These are phyloP conservation scores for Candida ovalis DNA, from an alignment of 805 yeast species.

Conservation along the genomic window DNA sequence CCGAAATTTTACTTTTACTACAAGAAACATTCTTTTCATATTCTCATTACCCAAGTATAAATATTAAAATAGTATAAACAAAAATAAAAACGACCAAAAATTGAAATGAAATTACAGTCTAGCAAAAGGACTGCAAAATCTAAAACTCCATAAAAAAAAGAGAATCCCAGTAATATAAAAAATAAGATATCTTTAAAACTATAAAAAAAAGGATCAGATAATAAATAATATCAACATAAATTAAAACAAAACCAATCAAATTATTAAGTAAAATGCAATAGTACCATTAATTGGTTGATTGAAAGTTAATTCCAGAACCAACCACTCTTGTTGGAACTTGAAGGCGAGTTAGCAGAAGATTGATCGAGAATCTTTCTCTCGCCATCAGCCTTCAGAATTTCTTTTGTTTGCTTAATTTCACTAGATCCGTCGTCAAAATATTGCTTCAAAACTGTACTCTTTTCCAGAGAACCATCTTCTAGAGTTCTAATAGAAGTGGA, in stretches of 20 bases:
- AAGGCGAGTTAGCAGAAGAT: slow-evolving; percentile 12
- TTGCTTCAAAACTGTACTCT: slow-evolving; percentile 34
- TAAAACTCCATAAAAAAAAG: slow-evolving; percentile 3
- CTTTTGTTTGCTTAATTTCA: slow-evolving; percentile 35
- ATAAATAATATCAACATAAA: background rate
- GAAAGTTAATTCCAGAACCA: slow-evolving; percentile 30
- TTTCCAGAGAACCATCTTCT: slow-evolving; percentile 42
- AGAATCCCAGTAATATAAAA: background rate
- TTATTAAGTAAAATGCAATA: background rate
- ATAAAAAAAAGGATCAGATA: no score
- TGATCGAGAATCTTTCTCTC: slow-evolving; percentile 27
- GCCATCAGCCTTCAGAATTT: slow-evolving; percentile 35
- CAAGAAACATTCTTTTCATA: background rate
- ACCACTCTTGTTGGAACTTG: slow-evolving; percentile 9
- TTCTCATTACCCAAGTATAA: background rate
- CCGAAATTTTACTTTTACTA: background rate
- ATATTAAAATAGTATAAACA: background rate
- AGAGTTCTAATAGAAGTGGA: slow-evolving; percentile 34
- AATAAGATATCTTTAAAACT: no score
- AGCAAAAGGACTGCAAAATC: background rate
- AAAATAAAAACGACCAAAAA: background rate
- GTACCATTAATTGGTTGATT: background rate
- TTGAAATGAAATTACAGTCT: background rate
- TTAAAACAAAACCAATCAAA: background rate
- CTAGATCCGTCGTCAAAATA: slow-evolving; percentile 42